phyloP scores from a whole-genome alignment of 345 rosid species.

The Ailanthus altissimus region DNA sequence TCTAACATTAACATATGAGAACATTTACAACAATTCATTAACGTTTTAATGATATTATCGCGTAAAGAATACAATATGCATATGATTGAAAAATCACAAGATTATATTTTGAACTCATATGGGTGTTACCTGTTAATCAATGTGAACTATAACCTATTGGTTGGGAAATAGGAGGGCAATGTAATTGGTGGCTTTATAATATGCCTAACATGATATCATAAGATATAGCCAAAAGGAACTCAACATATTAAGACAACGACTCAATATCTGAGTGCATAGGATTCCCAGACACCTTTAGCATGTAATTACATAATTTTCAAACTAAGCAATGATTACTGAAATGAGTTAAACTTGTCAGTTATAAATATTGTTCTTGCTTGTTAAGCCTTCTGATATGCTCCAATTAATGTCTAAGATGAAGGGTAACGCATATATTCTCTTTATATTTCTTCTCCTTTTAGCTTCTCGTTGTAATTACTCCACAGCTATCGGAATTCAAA shows the following conservation, averaged over 20 bases:
- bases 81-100: conserved; percentile 12
- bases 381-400: neutral
- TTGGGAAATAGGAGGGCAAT: conserved; percentile 5
- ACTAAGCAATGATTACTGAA: conserved; percentile 25
- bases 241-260: conserved; percentile 28
- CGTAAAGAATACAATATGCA: neutral
- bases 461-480: conserved; percentile 23
- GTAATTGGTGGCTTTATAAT: conserved; percentile 11
- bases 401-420: conserved; percentile 21
- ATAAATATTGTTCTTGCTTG: conserved; percentile 21
- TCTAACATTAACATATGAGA: neutral
- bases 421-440: conserved; percentile 16
- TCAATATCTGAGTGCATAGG: conserved; percentile 21
- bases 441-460: conserved; percentile 8
- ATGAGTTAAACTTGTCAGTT: neutral
- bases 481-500: neutral
- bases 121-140: neutral
- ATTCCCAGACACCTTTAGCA: conserved; percentile 37
- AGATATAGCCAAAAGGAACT: conserved; percentile 3
- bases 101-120: neutral
- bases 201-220: neutral
- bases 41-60: no score
- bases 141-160: neutral
- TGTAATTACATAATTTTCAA: conserved; percentile 22
- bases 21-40: neutral